Evolutionary conservation across 495 filamentous ascomycete genomes (phyloP).

Genomic region (Aspergillus affinis): DNA sequence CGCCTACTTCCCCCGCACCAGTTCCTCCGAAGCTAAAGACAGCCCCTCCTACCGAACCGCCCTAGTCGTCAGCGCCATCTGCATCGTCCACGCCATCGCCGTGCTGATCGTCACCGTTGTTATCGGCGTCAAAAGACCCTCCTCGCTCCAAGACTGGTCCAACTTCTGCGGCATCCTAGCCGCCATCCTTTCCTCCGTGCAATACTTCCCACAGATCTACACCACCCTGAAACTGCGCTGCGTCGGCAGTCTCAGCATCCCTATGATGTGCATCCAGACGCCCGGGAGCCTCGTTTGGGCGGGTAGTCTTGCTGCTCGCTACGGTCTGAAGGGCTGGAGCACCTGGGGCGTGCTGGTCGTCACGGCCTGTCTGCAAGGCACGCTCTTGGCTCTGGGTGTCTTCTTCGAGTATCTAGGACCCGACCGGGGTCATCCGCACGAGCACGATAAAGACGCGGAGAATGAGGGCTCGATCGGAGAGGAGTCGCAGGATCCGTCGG

Average conservation of each 20-base stretch:
- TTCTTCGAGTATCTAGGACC: conserved; percentile 64
- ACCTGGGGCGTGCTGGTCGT: conserved; percentile 87
- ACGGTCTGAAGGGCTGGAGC: conserved; percentile 87
- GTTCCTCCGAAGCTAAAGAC: conserved; percentile 30
- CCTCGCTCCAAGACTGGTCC: conserved; percentile 69
- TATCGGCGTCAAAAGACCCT: conserved; percentile 56
- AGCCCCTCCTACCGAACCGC: conserved; percentile 72
- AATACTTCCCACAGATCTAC: conserved; percentile 93
- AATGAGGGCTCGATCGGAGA: conserved; percentile 37
- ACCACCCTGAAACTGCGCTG: conserved; percentile 82
- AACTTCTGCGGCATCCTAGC: conserved; percentile 77
- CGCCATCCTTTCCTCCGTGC: conserved; percentile 76
- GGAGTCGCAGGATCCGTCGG: conserved; percentile 34
- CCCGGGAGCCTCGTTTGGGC: conserved; percentile 90
- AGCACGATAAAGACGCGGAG: conserved; percentile 32
- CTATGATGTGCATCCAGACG: conserved; percentile 98
- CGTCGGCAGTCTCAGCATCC: conserved; percentile 86
- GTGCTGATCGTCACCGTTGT: conserved; percentile 65
- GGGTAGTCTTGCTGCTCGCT: conserved; percentile 73
- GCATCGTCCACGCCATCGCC: conserved; percentile 66
- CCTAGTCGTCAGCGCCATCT: conserved; percentile 64
- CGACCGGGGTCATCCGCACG: conserved; percentile 32
- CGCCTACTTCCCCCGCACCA: conserved; percentile 68
- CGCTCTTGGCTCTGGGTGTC: conserved; percentile 76
- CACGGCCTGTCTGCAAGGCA: conserved; percentile 82